These are phyloP conservation scores for Alnus rubra DNA, from an alignment of 306 rosid species.

Conservation along the genomic window DNA sequence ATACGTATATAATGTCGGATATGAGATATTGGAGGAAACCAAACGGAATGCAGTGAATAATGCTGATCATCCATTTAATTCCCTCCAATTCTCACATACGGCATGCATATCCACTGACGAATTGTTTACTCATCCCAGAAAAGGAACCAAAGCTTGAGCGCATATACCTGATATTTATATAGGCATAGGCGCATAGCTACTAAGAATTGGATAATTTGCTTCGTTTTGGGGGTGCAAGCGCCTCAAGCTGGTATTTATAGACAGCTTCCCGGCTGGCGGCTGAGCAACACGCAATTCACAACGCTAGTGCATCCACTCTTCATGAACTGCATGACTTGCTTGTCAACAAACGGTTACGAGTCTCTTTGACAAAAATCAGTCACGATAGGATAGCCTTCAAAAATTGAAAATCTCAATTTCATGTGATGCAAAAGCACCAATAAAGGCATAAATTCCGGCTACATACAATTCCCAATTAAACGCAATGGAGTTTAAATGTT, in stretches of 20 bases:
- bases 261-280: not conserved
- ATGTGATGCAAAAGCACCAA: not conserved
- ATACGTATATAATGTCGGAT: not conserved
- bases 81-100: constrained; percentile 5
- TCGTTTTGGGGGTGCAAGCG: not conserved
- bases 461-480: no score
- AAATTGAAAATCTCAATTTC: not conserved
- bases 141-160: not conserved
- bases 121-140: not conserved
- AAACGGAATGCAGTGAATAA: not conserved
- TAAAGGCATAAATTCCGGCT: not conserved
- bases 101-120: not conserved
- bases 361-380: no score
- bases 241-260: not conserved
- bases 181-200: no score
- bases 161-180: not conserved
- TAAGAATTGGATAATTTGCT: not conserved
- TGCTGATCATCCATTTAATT: not conserved
- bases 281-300: not conserved
- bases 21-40: constrained; percentile 11
- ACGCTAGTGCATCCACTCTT: not conserved
- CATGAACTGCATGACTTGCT: not conserved
- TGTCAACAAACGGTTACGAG: not conserved
- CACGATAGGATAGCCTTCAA: not conserved
- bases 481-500: no score